phyloP scores from a whole-genome alignment of 2,329 filamentous ascomycete genomes.

The Cryoendolithus antarcticus region DNA sequence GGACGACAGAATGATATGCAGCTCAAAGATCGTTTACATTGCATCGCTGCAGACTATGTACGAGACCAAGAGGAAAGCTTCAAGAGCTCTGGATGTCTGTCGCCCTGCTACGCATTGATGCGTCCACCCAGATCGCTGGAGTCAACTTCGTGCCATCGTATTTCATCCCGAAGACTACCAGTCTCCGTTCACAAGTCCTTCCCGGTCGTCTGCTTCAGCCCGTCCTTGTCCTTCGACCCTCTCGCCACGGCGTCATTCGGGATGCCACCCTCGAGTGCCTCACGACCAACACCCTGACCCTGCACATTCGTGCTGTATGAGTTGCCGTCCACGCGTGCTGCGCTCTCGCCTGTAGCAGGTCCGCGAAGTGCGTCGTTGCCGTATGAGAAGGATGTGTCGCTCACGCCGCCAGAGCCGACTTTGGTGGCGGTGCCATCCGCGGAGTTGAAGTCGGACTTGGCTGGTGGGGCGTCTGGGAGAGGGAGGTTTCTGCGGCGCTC shows the following conservation, averaged over 20 bases:
- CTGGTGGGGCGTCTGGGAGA: conserved; percentile 64
- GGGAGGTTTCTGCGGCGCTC: conserved; percentile 61
- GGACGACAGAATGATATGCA: too few species aligned
- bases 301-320: conserved; percentile 42
- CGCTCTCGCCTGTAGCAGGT: conserved; percentile 41
- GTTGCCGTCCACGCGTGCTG: conserved; percentile 37
- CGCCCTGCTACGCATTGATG: too few species aligned
- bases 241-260: conserved; percentile 48
- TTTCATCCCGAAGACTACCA: too few species aligned
- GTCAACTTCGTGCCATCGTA: too few species aligned
- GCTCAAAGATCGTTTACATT: too few species aligned
- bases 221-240: conserved; percentile 31
- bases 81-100: too few species aligned
- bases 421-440: conserved; percentile 56
- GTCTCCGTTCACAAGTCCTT: conserved; percentile 8
- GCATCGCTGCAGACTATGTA: too few species aligned
- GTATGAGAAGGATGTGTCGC: conserved; percentile 13
- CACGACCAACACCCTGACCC: conserved; percentile 44
- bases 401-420: conserved; percentile 49
- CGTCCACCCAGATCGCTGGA: too few species aligned
- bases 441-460: conserved; percentile 68
- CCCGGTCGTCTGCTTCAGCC: conserved; percentile 29
- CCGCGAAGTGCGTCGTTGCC: conserved; percentile 36
- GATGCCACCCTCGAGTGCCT: conserved; percentile 45
- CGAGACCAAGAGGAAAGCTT: too few species aligned